A percentile compares a stretch with the other conserved stretches of the same genome.
phyloP scores from a whole-genome alignment of 306 rosid genomes.

The Fagus sylvatica region DNA sequence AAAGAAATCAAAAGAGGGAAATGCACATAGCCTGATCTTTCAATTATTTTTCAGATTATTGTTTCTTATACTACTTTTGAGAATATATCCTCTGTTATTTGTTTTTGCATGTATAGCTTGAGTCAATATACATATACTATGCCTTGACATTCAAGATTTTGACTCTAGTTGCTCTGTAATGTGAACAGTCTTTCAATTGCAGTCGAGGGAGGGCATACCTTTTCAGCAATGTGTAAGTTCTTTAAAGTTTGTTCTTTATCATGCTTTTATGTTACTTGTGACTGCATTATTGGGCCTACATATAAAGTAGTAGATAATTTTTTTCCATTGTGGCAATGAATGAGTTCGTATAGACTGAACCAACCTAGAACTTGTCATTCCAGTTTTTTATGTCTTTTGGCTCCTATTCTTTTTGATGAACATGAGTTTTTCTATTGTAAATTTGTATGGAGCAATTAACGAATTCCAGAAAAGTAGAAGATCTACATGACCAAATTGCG shows the following conservation, averaged over 20 bases:
- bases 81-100: neutral
- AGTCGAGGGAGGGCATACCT: slow-evolving; percentile 77
- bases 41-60: too few species aligned
- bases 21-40: neutral
- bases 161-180: slow-evolving; percentile 33
- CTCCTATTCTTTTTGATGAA: neutral
- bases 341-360: neutral
- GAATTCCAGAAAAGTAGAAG: too few species aligned
- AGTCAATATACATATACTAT: neutral
- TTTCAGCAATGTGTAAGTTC: slow-evolving; percentile 82
- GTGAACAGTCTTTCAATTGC: slow-evolving; percentile 73
- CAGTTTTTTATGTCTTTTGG: neutral
- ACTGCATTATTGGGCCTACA: neutral
- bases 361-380: neutral
- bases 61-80: neutral
- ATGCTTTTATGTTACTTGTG: neutral
- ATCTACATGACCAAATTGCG: too few species aligned
- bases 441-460: too few species aligned
- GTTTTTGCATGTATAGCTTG: neutral
- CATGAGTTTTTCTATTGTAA: too few species aligned
- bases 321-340: neutral
- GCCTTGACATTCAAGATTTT: slow-evolving; percentile 10
- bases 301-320: neutral
- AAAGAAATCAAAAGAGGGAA: neutral
- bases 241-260: slow-evolving; percentile 6